phyloP scores from a whole-genome alignment of 2,329 filamentous ascomycete species.

The Plenodomus biglobosus region DNA sequence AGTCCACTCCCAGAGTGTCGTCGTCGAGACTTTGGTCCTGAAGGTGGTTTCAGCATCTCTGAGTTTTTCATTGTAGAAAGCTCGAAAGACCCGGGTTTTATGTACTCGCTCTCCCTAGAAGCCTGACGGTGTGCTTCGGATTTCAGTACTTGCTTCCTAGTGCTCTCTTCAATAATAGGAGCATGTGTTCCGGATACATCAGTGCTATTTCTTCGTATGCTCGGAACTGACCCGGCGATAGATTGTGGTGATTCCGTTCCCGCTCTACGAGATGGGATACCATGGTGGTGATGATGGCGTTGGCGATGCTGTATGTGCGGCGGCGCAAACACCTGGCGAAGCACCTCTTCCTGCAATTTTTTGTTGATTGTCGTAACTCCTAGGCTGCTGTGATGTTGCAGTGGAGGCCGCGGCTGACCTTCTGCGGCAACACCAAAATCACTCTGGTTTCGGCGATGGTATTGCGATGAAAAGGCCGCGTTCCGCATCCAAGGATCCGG shows the following conservation, averaged over 20 bases:
- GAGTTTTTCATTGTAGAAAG: conserved; percentile 5
- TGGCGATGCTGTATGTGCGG: conserved; percentile 80
- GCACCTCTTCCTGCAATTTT: conserved; percentile 82
- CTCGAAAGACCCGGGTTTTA: conserved; percentile 13
- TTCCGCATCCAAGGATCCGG: conserved; percentile 40
- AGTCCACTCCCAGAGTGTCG: conserved; percentile 88
- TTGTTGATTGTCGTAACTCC: conserved; percentile 91
- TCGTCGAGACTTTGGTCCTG: conserved; percentile 51
- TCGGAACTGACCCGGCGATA: conserved; percentile 37
- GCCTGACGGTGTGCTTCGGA: conserved; percentile 44
- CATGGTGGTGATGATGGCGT: conserved; percentile 66
- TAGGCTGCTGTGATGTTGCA: conserved; percentile 65
- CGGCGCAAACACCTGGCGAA: conserved; percentile 87
- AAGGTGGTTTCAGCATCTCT: conserved; percentile 35
- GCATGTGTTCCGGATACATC: conserved; percentile 37
- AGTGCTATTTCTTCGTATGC: conserved; percentile 43
- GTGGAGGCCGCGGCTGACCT: conserved; percentile 43
- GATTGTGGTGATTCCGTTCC: conserved; percentile 28
- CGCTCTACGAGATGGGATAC: conserved; percentile 56
- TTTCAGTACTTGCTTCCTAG: conserved; percentile 47
- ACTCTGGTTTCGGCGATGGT: conserved; percentile 42
- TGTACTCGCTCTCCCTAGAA: conserved; percentile 19
- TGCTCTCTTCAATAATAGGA: conserved; percentile 38
- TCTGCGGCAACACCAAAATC: conserved; percentile 29
- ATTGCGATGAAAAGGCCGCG: conserved; percentile 34